Evolutionary conservation across 192 early-diverging fungal species (phyloP).

Genomic region (Phlyctochytrium planicorne): DNA sequence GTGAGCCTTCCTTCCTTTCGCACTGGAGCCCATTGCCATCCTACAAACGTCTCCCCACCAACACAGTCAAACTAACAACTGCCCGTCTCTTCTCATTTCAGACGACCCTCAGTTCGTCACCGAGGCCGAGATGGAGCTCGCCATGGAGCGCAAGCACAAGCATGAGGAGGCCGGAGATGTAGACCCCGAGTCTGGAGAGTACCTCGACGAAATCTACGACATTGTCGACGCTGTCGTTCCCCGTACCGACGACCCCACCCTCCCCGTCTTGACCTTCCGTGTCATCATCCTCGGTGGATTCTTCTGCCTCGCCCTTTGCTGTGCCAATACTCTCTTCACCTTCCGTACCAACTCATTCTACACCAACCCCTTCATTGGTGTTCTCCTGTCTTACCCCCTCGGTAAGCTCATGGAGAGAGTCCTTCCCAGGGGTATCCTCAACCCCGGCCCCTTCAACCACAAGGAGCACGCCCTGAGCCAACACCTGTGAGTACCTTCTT

Average conservation of each 20-base stretch:
- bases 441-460: slow-evolving; percentile 82
- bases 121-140: too few species aligned
- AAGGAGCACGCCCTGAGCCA: slow-evolving; percentile 90
- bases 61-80: too few species aligned
- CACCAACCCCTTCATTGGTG: slow-evolving; percentile 68
- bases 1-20: too few species aligned
- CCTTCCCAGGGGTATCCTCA: slow-evolving; percentile 48
- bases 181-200: not conserved
- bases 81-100: too few species aligned
- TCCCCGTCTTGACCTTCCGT: slow-evolving; percentile 24
- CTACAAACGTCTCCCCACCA: too few species aligned
- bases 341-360: slow-evolving; percentile 35
- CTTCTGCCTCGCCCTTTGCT: not conserved
- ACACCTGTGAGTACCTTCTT: slow-evolving; percentile 50
- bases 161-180: not conserved
- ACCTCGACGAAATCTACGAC: not conserved
- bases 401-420: slow-evolving; percentile 25
- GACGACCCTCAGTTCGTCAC: too few species aligned
- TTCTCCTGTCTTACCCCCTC: slow-evolving; percentile 71
- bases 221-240: slow-evolving; percentile 15
- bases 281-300: slow-evolving; percentile 18
- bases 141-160: not conserved
- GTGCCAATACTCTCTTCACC: slow-evolving; percentile 22
- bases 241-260: slow-evolving; percentile 21
- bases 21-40: too few species aligned